Base-by-base conservation (phyloP, 2,329 filamentous ascomycete genomes). In the Claviceps lovelessii region DNA sequence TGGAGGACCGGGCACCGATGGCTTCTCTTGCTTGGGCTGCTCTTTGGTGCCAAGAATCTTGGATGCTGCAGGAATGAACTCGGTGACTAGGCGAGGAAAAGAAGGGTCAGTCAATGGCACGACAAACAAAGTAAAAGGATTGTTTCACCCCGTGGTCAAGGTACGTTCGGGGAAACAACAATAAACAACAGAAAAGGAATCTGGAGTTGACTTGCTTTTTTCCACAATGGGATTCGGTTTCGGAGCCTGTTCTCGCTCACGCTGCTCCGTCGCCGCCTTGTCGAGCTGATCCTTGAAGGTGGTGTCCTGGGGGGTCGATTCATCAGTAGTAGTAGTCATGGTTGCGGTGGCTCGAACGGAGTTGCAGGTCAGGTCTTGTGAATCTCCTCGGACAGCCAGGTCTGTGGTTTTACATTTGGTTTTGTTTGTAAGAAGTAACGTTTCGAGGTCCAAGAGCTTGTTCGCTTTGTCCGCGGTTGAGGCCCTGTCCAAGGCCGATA, bases 221-320 rank as follows among this genome's bases (percentile, higher is more conserved):
- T 75, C 71, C 8, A 74, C 56, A 3, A 76, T 61, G 0, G 68
- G 65, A 51, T 73, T 68, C 5, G 64, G 60, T 41, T 64, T 62
- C 19, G 61, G 58, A 35, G 62, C 56, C 7, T 57, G 54, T 2
- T 65, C 64, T 17, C 61, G 55, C 10, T 58, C 54, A 19, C 65
- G 66, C 11, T 65, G 65, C 42, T 69, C 67, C 15, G 63, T 56
- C 2, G 75, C 74, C 15, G 66, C 69, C 48, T 68, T 62, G 61
- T 76, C 75, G 1, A 77, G 70, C 60, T 71, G 67, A 39, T 70
- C 59, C 63, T 77, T 77, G 67, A 70, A 75, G 49, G 29, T 50
- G 33, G 62, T 66, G 52, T 62, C 61, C 56, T 64, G 60, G 10
- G 44, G 52, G 35, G 35, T 10, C 15, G 45, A 39, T 28, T 42